Percentiles rank a stretch among this genome's conserved stretches.
Conservation (phyloP, 2,329 filamentous ascomycete species). For the Paradendryphiella salina region DNA sequence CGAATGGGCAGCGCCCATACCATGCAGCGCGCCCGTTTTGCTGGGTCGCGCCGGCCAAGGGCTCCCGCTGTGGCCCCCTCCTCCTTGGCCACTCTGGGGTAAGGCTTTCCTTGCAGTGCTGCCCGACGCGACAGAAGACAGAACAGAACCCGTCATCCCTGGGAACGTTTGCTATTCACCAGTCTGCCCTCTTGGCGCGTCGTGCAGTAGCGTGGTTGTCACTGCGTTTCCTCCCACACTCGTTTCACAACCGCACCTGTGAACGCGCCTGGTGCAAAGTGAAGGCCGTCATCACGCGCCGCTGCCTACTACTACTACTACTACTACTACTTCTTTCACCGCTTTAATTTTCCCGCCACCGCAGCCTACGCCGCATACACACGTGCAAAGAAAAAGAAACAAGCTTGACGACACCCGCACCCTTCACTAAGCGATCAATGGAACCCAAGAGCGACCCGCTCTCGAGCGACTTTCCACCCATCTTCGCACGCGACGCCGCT, state of each 20-base stretch:
- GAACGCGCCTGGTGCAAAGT: not conserved
- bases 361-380: conserved; percentile 2
- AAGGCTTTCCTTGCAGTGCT: conserved; percentile 16
- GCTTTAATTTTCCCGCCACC: conserved; percentile 18
- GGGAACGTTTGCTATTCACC: conserved; percentile 4
- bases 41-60: conserved; percentile 18
- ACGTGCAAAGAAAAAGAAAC: not conserved
- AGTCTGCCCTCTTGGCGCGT: not conserved
- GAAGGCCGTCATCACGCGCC: conserved; percentile 1
- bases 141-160: conserved; percentile 11
- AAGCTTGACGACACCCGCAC: not conserved
- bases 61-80: conserved; percentile 16
- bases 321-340: conserved; percentile 20
- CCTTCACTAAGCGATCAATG: conserved; percentile 22
- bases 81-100: conserved; percentile 18
- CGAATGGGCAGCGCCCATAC: conserved; percentile 17
- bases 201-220: no score
- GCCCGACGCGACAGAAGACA: conserved; percentile 20
- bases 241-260: not conserved
- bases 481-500: conserved; percentile 30
- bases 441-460: conserved; percentile 43
- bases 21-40: conserved; percentile 19
- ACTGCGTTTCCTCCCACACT: not conserved
- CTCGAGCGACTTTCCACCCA: conserved; percentile 42
- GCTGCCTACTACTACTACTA: not conserved